Evolutionary conservation across 805 yeast genomes (phyloP), one percentile per base, ranked within the genome.

Genomic region (Yamadazyma insecticola): DNA sequence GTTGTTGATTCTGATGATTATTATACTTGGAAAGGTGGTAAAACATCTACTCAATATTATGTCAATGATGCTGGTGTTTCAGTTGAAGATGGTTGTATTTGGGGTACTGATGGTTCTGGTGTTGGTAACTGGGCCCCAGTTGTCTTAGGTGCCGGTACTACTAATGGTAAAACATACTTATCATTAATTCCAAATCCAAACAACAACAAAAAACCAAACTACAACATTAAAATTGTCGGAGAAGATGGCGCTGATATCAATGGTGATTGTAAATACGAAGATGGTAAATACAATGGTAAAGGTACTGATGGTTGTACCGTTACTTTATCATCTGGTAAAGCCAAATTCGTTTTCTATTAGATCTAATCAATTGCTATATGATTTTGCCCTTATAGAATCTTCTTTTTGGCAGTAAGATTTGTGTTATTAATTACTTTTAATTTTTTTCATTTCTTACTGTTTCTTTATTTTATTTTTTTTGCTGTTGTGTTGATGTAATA

Each of bases 71-170:
- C 96, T 33, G 97, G 97, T 72, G 87, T 88, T 47, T 72, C 86
- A 32, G 71, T 70, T 54, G 82, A 81, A 59, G 92, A 89, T 41
- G 97, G 97, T 50, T 90, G 98, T 72, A 61, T 83, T 48, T 90
- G 98, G 98, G 95, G 97, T 59, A 57, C 76, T 32, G 49, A 70
- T 5, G 86, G 86, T 43, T 72, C 89, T 22, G 82, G 80, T 50
- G 63, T 84, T 44, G 98, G 98, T 68, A 90, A 90, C 84, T 90
- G 96, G 97, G 95, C 97, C 44, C 97, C 97, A 49, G 71, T 90
- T 46, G 85, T 81, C 65, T 71, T 92, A 50, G 98, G 98, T 60
- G 87, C 97, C 30, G 97, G 97, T 55, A 70, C 73, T 63, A 68
- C 84, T 39, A 60, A 56, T 47, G 72, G 72, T 37, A 67, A 76